Base-by-base conservation (phyloP, 1,139 yeast species). In the Diutina sp. region DNA sequence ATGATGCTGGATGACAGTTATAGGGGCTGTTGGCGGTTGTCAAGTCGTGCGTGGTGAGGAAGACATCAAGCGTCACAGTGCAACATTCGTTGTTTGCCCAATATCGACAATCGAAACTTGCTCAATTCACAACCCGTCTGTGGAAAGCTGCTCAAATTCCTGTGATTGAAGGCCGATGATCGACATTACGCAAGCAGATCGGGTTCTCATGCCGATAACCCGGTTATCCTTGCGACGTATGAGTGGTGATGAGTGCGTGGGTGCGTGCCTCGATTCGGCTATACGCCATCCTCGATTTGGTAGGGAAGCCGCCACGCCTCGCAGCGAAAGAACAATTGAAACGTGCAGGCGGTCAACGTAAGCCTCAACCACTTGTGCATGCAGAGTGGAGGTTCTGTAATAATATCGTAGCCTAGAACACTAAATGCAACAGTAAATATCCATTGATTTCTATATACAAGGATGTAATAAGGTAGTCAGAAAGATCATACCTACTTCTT, bases 401-500 rank as follows among this genome's bases (percentile, higher is more conserved):
- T 9, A 35, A 35, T 9, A 9, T 35, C 3, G 11, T 6, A 11
- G 41, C 12, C 14, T 3, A 35, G 14, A 35, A 35, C 11, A 21
- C 25, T 4, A 11, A 35, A 5, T 2, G 41, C 41, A 35, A 35
- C 41, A 35, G 41, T 35, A 9, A n/a, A 11, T 35, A 35, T 35
- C 41, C 41, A 35, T 35, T 35, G 41, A 35, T 35, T 35, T 35
- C 41, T 44, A 44, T 44, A n/a, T 44, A 44, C 46, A 44, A 44
- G 46, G 25, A 44, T 16, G 25, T 44, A 60, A 58, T 51, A n/a
- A 35, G 41, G 4, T n/a, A 35, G 41, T 5, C 14, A 35, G 14
- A 32, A 32, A 11, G 35, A 32, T 9, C 6, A 9, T 9, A 35
- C n/a, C 14, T 60, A 58, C 56, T 56, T 58, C 58, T 60, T 59